Percentiles rank a stretch among this genome's conserved stretches.
These are phyloP conservation scores for Claviceps sp. DNA, from an alignment of 2,329 filamentous ascomycete species.

Conservation along the genomic window DNA sequence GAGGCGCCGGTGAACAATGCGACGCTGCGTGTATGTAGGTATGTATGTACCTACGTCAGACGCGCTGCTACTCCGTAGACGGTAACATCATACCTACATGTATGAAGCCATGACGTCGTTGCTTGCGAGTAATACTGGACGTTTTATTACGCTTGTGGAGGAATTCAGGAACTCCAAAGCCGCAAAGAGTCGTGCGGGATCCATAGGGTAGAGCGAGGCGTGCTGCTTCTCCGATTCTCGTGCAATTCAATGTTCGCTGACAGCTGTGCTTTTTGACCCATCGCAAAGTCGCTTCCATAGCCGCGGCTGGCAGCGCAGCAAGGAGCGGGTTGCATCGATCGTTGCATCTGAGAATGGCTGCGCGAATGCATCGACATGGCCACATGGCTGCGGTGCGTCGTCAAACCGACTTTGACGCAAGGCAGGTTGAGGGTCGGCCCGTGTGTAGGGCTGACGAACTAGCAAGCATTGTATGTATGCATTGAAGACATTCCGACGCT, in stretches of 20 bases:
- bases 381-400: slow-evolving; percentile 3
- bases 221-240: not conserved
- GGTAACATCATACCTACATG: not conserved
- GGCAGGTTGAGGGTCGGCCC: slow-evolving; percentile 6
- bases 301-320: not conserved
- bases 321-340: not conserved
- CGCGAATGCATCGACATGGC: not conserved
- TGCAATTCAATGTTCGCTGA: too few species aligned
- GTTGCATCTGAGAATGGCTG: not conserved
- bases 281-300: not conserved
- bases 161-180: not conserved
- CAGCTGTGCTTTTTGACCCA: not conserved
- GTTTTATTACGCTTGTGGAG: not conserved
- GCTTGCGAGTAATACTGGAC: not conserved
- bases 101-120: not conserved
- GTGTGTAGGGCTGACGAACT: slow-evolving; percentile 7
- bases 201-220: not conserved
- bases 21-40: not conserved
- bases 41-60: too few species aligned
- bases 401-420: slow-evolving; percentile 1
- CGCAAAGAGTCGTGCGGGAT: not conserved
- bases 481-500: slow-evolving; percentile 6
- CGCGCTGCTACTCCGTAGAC: not conserved
- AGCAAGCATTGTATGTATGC: not conserved
- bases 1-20: slow-evolving; percentile 1